phyloP scores from a whole-genome alignment of 768 basidiomycete genomes.

The Melanogaster broomeanus region DNA sequence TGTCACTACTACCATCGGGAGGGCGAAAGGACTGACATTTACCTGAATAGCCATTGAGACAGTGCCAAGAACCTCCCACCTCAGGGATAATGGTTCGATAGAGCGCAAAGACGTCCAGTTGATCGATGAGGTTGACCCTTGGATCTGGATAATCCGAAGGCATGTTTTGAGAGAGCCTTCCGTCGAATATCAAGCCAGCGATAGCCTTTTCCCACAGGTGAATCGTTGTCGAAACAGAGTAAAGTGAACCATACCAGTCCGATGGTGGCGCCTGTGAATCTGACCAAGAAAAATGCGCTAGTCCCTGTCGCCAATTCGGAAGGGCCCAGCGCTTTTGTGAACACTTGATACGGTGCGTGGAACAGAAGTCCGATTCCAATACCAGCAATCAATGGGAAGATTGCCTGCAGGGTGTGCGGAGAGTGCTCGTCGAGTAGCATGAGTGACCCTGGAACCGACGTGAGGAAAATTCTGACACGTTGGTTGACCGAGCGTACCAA shows the following conservation, averaged over 20 bases:
- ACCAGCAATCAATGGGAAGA: slow-evolving; percentile 73
- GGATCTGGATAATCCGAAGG: slow-evolving; percentile 48
- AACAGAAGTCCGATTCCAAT: slow-evolving; percentile 82
- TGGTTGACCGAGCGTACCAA: slow-evolving; percentile 49
- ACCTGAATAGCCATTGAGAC: slow-evolving; percentile 69
- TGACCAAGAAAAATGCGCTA: slow-evolving; percentile 84
- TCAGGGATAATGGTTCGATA: slow-evolving; percentile 47
- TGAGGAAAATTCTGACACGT: slow-evolving; percentile 3
- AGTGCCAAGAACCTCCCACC: slow-evolving; percentile 48
- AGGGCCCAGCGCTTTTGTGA: slow-evolving; percentile 63
- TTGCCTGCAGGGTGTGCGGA: slow-evolving; percentile 41
- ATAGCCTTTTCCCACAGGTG: slow-evolving; percentile 53
- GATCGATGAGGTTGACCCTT: slow-evolving; percentile 47
- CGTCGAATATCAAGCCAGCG: slow-evolving; percentile 74
- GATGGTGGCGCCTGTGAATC: slow-evolving; percentile 83
- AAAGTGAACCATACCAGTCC: slow-evolving; percentile 59
- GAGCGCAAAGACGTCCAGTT: slow-evolving; percentile 53
- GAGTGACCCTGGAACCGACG: slow-evolving; percentile 57
- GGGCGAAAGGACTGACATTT: slow-evolving; percentile 16
- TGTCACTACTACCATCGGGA: slow-evolving; percentile 5
- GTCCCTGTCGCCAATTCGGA: slow-evolving; percentile 76
- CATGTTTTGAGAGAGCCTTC: slow-evolving; percentile 46
- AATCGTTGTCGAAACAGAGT: slow-evolving; percentile 6
- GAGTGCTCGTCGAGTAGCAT: slow-evolving; percentile 59
- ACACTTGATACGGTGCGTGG: slow-evolving; percentile 83